A percentile compares a stretch with the other conserved stretches of the same genome.
Evolutionary conservation across 345 rosid species (phyloP).

Genomic region (Trapa bicornis): DNA sequence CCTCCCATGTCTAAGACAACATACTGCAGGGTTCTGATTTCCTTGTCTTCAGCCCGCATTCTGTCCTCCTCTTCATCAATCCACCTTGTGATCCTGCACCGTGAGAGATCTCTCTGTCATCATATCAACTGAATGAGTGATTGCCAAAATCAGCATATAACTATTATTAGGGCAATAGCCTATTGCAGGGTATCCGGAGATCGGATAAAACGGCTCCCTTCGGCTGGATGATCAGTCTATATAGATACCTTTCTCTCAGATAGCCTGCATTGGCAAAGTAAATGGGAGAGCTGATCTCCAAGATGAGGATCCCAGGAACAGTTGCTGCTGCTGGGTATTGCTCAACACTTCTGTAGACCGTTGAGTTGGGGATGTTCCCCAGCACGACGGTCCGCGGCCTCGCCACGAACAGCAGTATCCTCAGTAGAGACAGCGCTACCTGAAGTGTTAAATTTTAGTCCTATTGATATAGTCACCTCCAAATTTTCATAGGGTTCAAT

Average conservation of each 20-base stretch:
- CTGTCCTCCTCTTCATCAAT: conserved; percentile 65
- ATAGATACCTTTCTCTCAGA: conserved; percentile 63
- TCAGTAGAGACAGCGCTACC: conserved; percentile 61
- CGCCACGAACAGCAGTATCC: conserved; percentile 68
- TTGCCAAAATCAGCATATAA: not conserved
- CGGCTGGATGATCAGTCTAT: no score
- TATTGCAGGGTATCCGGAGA: no score
- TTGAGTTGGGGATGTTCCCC: conserved; percentile 57
- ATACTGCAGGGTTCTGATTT: conserved; percentile 37
- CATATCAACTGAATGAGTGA: no score
- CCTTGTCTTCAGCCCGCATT: conserved; percentile 31
- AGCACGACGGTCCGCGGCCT: conserved; percentile 59
- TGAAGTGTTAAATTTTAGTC: conserved; percentile 1
- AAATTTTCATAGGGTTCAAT: no score
- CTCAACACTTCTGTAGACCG: conserved; percentile 47
- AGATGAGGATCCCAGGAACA: conserved; percentile 51
- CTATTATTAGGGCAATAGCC: not conserved
- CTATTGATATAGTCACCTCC: no score
- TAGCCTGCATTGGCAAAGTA: conserved; percentile 77
- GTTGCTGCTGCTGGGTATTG: conserved; percentile 49
- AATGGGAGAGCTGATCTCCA: conserved; percentile 73
- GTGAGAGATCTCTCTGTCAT: no score
- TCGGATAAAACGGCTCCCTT: no score
- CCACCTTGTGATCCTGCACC: conserved; percentile 38
- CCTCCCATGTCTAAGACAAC: conserved; percentile 66